Percentiles rank a stretch among this genome's conserved stretches.
Evolutionary conservation across 345 rosid genomes (phyloP).

Genomic region (Citrus australasica): DNA sequence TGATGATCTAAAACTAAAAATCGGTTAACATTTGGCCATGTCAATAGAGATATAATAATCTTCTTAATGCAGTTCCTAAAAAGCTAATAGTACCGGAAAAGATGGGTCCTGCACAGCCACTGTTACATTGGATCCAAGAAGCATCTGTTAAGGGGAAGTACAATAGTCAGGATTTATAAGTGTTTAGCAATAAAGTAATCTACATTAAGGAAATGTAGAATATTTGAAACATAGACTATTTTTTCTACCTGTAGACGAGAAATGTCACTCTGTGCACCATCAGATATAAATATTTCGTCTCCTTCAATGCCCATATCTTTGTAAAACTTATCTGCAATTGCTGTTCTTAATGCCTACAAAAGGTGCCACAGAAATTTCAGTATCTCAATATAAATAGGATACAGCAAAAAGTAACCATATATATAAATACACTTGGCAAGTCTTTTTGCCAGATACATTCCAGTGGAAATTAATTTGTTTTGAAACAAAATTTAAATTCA

Average conservation of each 20-base stretch:
- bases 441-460: background rate
- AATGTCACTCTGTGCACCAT: slow-evolving; percentile 53
- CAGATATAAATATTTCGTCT: slow-evolving; percentile 43
- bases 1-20: background rate
- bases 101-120: slow-evolving; percentile 47
- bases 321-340: slow-evolving; percentile 35
- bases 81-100: slow-evolving; percentile 40
- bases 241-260: slow-evolving; percentile 42
- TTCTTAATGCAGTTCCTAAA: background rate
- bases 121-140: slow-evolving; percentile 36
- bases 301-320: slow-evolving; percentile 25
- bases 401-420: background rate
- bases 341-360: slow-evolving; percentile 37
- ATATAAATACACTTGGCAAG: background rate
- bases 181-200: background rate
- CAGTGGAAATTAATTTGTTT: background rate
- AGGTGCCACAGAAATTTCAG: background rate
- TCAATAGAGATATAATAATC: background rate
- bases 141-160: slow-evolving; percentile 27
- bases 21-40: background rate
- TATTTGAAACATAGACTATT: background rate
- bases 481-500: background rate
- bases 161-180: background rate
- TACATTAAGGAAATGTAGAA: background rate
- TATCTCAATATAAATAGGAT: background rate